A percentile compares a stretch with the other conserved stretches of the same genome.
phyloP scores from a whole-genome alignment of 2,329 filamentous ascomycete species.

The Fusarium praegraminearum region DNA sequence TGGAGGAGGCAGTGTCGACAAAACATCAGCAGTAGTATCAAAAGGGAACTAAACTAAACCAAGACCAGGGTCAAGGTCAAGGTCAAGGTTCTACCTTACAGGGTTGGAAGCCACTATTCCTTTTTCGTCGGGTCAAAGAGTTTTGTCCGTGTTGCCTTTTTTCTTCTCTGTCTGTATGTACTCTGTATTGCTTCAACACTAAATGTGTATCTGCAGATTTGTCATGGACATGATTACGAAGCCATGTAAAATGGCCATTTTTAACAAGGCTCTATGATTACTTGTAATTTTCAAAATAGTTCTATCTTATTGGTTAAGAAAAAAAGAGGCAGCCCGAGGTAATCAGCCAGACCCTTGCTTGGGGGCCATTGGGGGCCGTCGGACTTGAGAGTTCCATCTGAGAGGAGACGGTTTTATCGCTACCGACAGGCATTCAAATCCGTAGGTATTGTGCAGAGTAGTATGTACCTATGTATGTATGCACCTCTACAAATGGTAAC shows the following conservation, averaged over 20 bases:
- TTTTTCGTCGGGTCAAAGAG: conserved; percentile 2
- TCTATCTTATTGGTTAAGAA: neutral
- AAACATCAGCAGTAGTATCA: neutral
- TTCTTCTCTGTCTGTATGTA: too few relatives aligned
- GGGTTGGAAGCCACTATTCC: conserved; percentile 32
- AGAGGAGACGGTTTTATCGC: conserved; percentile 3
- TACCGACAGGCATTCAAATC: neutral
- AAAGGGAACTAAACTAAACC: neutral
- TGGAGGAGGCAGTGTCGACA: conserved; percentile 31
- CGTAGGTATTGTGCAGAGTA: neutral
- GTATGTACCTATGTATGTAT: neutral
- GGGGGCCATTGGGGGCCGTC: conserved; percentile 40
- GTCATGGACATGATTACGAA: neutral
- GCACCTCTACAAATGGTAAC: conserved; percentile 1
- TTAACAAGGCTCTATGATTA: neutral
- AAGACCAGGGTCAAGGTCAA: neutral
- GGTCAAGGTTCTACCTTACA: conserved; percentile 36
- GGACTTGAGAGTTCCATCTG: neutral
- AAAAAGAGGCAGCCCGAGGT: conserved; percentile 34
- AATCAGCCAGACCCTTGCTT: conserved; percentile 18
- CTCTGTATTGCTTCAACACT: conserved; percentile 22
- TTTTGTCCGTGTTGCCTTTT: neutral
- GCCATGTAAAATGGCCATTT: neutral
- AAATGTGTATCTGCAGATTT: neutral
- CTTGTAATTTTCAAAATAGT: neutral